Base-by-base conservation (phyloP, 495 filamentous ascomycete species). In the Hypoxylon subgilvum region DNA sequence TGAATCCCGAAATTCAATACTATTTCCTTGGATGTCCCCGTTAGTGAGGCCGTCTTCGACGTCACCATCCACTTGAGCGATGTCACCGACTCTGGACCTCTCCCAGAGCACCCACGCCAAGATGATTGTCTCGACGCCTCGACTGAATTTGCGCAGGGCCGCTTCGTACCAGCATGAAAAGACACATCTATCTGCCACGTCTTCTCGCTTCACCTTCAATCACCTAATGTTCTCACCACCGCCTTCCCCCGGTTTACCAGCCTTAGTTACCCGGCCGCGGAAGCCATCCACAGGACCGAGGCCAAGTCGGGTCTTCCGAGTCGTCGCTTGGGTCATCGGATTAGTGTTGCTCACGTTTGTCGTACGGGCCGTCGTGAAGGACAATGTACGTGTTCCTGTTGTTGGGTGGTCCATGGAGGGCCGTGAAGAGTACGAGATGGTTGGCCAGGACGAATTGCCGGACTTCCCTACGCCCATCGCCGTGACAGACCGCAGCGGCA, bases 211-310 rank as follows among this genome's bases (percentile, higher is more conserved):
- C 60, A 83, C 71, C 64, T 82, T 86, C 66, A 81, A 83, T 61
- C 83, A 85, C 56, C 72, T 87, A n/a, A 76, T 79, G 53, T 79
- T 87, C 61, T 74, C 75, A 12, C 83, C 84, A 1, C 82, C 84
- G 6, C 83, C 82, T 2, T 88, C 86, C 3, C 86, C 86, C 0
- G 78, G 81, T 31, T 77, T 89, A 5, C 86, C 86, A 2, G 82
- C 84, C 1, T 74, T 88, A 38, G 73, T 88, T n/a, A 82, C 81
- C 4, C 81, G 84, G 4, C 82, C 80, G 56, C 80, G 80, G 52
- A 85, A 82, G 68, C 74, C 78, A 39, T 50, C 65, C 35, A 57
- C 59, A 54, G 57, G 64, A 52, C 45, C 78, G 31, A 73, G 76
- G 10, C 78, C 78, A 28, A 79, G 81, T 40, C 76, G 74, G 43